phyloP scores from a whole-genome alignment of 768 basidiomycete genomes.

The Phlebiopsis flavidoalba region DNA sequence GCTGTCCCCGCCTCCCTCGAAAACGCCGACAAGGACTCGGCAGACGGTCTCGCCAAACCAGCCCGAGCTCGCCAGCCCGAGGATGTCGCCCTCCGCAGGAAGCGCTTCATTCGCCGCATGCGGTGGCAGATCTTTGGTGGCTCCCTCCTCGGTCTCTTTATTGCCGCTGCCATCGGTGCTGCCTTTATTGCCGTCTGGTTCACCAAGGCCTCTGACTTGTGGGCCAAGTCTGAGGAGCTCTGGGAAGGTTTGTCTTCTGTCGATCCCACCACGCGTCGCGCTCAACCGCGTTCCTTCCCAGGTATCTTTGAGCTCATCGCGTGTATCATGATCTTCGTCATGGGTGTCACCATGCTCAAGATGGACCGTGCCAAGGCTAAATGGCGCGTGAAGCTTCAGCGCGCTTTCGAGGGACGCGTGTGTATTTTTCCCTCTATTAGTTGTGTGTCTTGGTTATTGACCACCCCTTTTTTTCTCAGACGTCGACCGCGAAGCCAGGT shows the following conservation, averaged over 20 bases:
- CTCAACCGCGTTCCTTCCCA: conserved; percentile 21
- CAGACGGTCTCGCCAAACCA: conserved; percentile 5
- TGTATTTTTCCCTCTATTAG: conserved; percentile 14
- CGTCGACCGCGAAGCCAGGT: conserved; percentile 41
- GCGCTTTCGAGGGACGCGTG: conserved; percentile 63
- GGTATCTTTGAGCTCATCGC: conserved; percentile 70
- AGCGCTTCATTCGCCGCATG: conserved; percentile 59
- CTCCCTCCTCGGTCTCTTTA: conserved; percentile 63
- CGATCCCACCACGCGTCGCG: neutral
- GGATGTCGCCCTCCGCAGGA: conserved; percentile 17
- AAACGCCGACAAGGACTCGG: neutral
- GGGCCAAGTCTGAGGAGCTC: conserved; percentile 76
- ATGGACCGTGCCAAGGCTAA: conserved; percentile 92
- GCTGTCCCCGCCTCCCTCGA: conserved; percentile 7
- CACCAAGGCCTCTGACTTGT: conserved; percentile 81
- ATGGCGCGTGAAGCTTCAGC: conserved; percentile 86
- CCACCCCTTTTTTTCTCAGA: conserved; percentile 25
- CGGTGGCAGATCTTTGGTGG: conserved; percentile 79
- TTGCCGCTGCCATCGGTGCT: conserved; percentile 81
- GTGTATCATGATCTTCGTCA: conserved; percentile 79
- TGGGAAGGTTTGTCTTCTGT: conserved; percentile 75
- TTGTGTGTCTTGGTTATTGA: neutral
- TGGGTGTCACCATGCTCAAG: conserved; percentile 93
- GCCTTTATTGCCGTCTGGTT: conserved; percentile 96
- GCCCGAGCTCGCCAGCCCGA: conserved; percentile 19